Conservation (phyloP, 345 rosid species). For the Carallia brachiata region DNA sequence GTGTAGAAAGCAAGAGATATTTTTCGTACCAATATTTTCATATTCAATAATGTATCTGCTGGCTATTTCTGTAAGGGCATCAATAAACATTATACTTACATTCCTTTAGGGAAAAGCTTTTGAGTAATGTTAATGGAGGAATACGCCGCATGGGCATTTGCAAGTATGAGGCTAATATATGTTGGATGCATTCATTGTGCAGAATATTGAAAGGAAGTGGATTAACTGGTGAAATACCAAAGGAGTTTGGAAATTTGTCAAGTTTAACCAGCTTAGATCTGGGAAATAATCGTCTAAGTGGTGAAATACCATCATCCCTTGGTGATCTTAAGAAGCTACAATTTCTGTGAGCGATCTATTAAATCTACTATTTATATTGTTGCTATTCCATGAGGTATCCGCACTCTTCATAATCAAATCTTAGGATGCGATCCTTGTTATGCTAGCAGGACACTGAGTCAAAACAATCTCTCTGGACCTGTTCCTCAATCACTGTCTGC, state of each 20-base stretch:
- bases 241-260: conserved; percentile 76
- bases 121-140: too few relatives aligned
- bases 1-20: too few relatives aligned
- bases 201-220: conserved; percentile 94
- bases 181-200: conserved; percentile 26
- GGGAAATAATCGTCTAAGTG: conserved; percentile 73
- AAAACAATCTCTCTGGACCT: conserved; percentile 76
- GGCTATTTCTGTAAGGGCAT: background rate
- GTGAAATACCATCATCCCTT: conserved; percentile 75
- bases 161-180: background rate
- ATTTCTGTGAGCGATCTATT: conserved; percentile 65
- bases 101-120: background rate
- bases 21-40: background rate
- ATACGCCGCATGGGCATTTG: background rate
- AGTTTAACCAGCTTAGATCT: conserved; percentile 84
- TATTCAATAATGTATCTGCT: background rate
- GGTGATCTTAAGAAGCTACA: conserved; percentile 87
- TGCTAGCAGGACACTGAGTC: conserved; percentile 69
- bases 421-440: conserved; percentile 7
- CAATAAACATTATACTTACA: background rate
- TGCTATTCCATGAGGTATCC: conserved; percentile 12
- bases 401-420: background rate
- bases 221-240: conserved; percentile 80
- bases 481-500: conserved; percentile 65
- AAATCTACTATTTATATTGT: conserved; percentile 6